Evolutionary conservation across 2,329 filamentous ascomycete genomes (phyloP).

Genomic region (Clonostachys rosea): DNA sequence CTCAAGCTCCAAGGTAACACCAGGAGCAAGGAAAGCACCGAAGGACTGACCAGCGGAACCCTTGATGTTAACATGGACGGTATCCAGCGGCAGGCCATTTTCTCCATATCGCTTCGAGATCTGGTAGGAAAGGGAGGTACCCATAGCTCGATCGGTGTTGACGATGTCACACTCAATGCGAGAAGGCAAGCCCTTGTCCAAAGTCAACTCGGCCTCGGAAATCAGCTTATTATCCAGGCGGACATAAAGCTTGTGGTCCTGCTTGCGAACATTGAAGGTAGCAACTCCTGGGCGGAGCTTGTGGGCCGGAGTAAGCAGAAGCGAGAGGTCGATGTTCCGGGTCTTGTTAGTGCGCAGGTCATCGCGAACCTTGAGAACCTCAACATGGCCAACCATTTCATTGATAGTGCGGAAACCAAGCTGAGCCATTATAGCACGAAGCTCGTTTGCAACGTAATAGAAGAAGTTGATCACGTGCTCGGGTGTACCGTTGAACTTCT

Average conservation of each 20-base stretch:
- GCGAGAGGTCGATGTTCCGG: conserved; percentile 85
- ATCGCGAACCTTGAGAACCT: conserved; percentile 80
- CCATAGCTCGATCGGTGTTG: conserved; percentile 92
- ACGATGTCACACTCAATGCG: conserved; percentile 94
- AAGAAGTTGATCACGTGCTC: conserved; percentile 99
- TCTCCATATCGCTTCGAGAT: conserved; percentile 91
- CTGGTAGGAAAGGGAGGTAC: conserved; percentile 91
- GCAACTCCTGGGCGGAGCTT: conserved; percentile 90
- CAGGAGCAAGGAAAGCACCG: conserved; percentile 87
- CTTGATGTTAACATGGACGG: conserved; percentile 93
- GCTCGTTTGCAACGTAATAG: conserved; percentile 94
- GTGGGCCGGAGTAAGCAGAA: conserved; percentile 93
- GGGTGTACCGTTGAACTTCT: conserved; percentile 89
- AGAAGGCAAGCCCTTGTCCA: conserved; percentile 90
- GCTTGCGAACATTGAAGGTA: conserved; percentile 96
- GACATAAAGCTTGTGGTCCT: conserved; percentile 90
- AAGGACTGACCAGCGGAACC: conserved; percentile 96
- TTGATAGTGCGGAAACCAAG: conserved; percentile 93
- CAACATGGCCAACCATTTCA: conserved; percentile 94
- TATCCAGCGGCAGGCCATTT: conserved; percentile 83
- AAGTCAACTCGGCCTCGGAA: conserved; percentile 86
- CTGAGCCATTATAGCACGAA: conserved; percentile 94
- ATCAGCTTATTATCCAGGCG: conserved; percentile 97
- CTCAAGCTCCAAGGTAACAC: conserved; percentile 91
- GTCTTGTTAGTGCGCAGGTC: conserved; percentile 87